Base-by-base conservation (phyloP, 306 rosid genomes). In the Senna tora region DNA sequence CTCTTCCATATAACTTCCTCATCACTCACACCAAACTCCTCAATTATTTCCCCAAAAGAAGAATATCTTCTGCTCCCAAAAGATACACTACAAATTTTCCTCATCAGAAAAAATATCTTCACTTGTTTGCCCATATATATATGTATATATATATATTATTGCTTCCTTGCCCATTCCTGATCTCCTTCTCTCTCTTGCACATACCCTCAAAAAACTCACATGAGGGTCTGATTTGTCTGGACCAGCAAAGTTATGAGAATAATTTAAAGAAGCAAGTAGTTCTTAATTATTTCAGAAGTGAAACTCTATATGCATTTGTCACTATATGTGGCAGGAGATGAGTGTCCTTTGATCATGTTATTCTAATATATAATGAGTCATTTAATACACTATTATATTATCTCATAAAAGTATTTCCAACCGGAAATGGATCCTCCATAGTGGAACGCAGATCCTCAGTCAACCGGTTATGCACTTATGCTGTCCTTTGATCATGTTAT, bases 1-100 rank as follows among this genome's bases (percentile, higher is more conserved):
- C 73, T 47, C 42, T 38, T 65, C 69, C 69, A 51, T 71, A 43
- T 65, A 81, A 82, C 77, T 82, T 55, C 38, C 71, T 47, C 69
- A 33, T 33, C n/a, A n/a, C n/a, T n/a, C 30, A 25, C 30, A 25
- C 54, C 75, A 79, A 69, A 63, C 83, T 57, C 65, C 76, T 59
- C 74, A 17, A 59, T 38, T n/a, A 25, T 28, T n/a, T 79, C 73
- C 42, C 43, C n/a, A n/a, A n/a, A 58, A 33, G 15, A 60, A 73
- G 21, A 71, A 74, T 71, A 51, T 80, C 68, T 73, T 70, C 58
- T 53, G 42, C 70, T 28, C 61, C 16, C 32, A 57, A 36, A 77
- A 28, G 14, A 47, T 17, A 69, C 64, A 17, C 11, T 54, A 36
- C 25, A 45, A 17, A 67, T 55, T 43, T 25, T 12, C 62, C 65